Conservation (phyloP, 1,284 basidiomycete genomes). For the Ganoderma resinaceum region DNA sequence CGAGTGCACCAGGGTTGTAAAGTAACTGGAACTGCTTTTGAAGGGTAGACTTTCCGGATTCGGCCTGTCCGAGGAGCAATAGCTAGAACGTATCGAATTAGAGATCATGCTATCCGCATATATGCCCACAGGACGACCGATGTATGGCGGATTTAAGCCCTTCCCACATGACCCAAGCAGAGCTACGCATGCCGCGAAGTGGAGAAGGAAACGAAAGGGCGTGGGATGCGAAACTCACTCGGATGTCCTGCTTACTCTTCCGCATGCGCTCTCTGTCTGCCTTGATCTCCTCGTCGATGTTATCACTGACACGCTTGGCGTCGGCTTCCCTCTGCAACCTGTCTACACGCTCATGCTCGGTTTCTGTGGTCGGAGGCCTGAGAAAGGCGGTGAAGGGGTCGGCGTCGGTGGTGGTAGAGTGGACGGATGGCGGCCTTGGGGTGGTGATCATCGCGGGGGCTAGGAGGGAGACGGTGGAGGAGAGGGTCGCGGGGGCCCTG, state of each 20-base stretch:
- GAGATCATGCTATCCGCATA: conserved; percentile 2
- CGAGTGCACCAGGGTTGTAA: conserved; percentile 78
- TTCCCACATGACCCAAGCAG: background rate
- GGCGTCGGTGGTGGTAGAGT: conserved; percentile 56
- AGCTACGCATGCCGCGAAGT: background rate
- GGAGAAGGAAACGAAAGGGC: background rate
- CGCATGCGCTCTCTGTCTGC: conserved; percentile 68
- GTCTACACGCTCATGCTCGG: conserved; percentile 62
- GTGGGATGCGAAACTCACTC: conserved; percentile 51
- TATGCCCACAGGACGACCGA: background rate
- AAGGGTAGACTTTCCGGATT: conserved; percentile 83
- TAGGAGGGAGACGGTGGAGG: conserved; percentile 25
- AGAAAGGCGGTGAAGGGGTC: conserved; percentile 77
- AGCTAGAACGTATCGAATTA: conserved; percentile 50
- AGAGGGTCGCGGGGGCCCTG: conserved; percentile 29
- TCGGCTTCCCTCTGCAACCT: conserved; percentile 73
- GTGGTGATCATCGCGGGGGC: conserved; percentile 57
- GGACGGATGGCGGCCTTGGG: conserved; percentile 59
- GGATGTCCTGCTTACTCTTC: conserved; percentile 74
- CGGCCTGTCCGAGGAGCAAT: conserved; percentile 74
- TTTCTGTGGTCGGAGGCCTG: conserved; percentile 71
- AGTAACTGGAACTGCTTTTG: conserved; percentile 89
- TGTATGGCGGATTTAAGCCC: background rate
- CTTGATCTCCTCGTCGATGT: conserved; percentile 80
- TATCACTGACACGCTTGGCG: conserved; percentile 75